A percentile compares a stretch with the other conserved stretches of the same genome.
Conservation (phyloP, 2,329 filamentous ascomycete genomes). For the Penicillium frequentans region DNA sequence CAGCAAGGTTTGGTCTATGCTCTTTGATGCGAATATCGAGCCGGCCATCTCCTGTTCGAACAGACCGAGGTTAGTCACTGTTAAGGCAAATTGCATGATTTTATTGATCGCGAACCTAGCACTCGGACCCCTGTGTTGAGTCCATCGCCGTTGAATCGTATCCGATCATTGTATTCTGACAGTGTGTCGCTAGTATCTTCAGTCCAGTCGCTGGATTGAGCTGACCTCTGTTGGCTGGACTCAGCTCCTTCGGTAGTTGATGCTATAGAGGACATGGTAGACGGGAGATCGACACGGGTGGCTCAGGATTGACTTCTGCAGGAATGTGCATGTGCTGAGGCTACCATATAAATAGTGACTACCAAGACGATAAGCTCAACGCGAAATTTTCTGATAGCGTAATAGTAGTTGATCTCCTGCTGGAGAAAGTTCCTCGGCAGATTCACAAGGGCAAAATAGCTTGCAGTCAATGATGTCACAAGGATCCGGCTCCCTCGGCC, state of each 20-base stretch:
- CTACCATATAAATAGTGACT: neutral
- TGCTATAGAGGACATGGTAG: neutral
- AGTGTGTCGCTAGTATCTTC: neutral
- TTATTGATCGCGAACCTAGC: slow-evolving; percentile 7
- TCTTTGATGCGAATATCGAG: slow-evolving; percentile 24
- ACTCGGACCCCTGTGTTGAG: slow-evolving; percentile 17
- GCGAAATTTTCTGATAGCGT: too few relatives aligned
- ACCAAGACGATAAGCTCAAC: neutral
- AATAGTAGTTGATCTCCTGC: neutral
- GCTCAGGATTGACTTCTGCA: neutral
- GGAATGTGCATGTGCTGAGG: neutral
- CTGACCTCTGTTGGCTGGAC: neutral
- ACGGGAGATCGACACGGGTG: neutral
- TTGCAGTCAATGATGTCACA: slow-evolving; percentile 1
- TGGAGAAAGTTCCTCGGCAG: neutral
- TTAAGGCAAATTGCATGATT: neutral
- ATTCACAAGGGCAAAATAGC: neutral
- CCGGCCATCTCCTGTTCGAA: slow-evolving; percentile 19
- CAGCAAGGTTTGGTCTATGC: slow-evolving; percentile 19
- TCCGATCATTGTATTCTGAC: neutral
- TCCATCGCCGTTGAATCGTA: slow-evolving; percentile 21
- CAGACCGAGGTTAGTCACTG: neutral
- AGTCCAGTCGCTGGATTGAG: slow-evolving; percentile 12
- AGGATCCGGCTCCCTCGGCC: neutral
- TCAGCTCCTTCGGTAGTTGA: neutral